Percentiles rank a stretch among this genome's conserved stretches.
phyloP scores from a whole-genome alignment of 2,329 filamentous ascomycete genomes.

The Neoscytalidium dimidiatum region DNA sequence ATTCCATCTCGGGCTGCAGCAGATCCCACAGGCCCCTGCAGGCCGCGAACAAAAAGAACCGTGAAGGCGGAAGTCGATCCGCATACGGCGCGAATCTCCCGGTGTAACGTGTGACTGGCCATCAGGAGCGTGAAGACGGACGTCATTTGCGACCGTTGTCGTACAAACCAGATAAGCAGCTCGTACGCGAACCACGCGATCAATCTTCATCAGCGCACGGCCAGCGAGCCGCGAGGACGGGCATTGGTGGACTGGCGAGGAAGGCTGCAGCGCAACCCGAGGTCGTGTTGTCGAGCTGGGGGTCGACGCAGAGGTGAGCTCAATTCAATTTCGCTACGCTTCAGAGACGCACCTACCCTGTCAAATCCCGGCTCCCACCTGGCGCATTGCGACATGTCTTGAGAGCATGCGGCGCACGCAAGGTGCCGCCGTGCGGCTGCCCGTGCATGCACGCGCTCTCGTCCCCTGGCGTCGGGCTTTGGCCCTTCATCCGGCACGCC shows the following conservation, averaged over 20 bases:
- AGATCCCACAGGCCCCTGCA: not conserved
- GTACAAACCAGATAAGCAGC: constrained; percentile 14
- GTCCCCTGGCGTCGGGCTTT: constrained; percentile 14
- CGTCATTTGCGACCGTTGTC: constrained; percentile 20
- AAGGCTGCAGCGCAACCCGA: constrained; percentile 17
- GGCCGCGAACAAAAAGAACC: constrained; percentile 18
- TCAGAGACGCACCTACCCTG: constrained; percentile 14
- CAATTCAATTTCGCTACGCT: constrained; percentile 19
- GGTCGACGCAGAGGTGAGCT: constrained; percentile 19
- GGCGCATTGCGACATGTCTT: constrained; percentile 19
- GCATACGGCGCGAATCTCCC: constrained; percentile 9
- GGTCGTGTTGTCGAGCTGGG: constrained; percentile 14
- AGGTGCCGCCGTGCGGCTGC: constrained; percentile 12
- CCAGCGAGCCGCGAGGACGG: not conserved
- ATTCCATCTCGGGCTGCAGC: constrained; percentile 3
- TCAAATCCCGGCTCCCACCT: constrained; percentile 9
- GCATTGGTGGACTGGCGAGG: constrained; percentile 10
- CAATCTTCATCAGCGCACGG: constrained; percentile 20
- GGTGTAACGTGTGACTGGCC: constrained; percentile 15
- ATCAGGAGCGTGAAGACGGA: constrained; percentile 18
- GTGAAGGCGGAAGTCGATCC: constrained; percentile 1
- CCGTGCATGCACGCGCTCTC: constrained; percentile 14
- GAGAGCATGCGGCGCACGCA: constrained; percentile 18
- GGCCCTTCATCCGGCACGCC: constrained; percentile 14
- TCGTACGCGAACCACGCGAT: not conserved